Evolutionary conservation across 2,329 filamentous ascomycete species (phyloP), one percentile per base, ranked within the genome.

Genomic region (Phoma sp.): DNA sequence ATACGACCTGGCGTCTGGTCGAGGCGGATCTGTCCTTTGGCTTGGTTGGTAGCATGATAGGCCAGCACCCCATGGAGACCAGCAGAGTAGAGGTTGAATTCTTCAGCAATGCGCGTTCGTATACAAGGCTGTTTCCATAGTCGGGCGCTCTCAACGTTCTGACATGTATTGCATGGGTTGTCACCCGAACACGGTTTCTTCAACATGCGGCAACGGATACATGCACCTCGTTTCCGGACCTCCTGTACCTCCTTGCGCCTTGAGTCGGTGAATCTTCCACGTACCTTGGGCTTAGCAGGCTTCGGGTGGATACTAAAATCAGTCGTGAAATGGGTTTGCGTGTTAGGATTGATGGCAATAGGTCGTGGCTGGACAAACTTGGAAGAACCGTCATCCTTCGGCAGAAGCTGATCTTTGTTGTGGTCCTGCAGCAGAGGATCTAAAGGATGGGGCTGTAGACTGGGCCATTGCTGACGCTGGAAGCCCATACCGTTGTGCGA

Each of bases 121-220:
- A 86, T 79, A 59, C 84, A 87, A 7, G 79, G 81, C 54, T 82
- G 78, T 62, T 85, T 86, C 84, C 84, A 87, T 18, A 86, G 61
- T 36, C 84, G 78, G 32, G 84, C 84, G 54, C 80, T 83, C 63
- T 85, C 83, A n/a, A 87, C 81, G 55, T 80, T 81, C 45, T 77
- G 77, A 59, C 84, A 87, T 8, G 83, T 84, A 24, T 75, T 81
- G 66, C 84, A 87, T 13, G 84, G 84, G 35, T 78, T 85, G 18
- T 83, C 83, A 30, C 82, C 82, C 7, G 84, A 86, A 61, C 84
- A 87, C 40, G 83, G 82, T 63, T 87, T 87, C 72, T 86, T 87
- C 23, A 87, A 73, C 84, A 87, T 86, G 11, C 84, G 82, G 66
- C 84, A 87, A 30, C 84, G 80, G 57, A 86, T 81, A 62, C 84